Base-by-base conservation (phyloP, 768 basidiomycete genomes). In the Hebeloma cylindrosporum region DNA sequence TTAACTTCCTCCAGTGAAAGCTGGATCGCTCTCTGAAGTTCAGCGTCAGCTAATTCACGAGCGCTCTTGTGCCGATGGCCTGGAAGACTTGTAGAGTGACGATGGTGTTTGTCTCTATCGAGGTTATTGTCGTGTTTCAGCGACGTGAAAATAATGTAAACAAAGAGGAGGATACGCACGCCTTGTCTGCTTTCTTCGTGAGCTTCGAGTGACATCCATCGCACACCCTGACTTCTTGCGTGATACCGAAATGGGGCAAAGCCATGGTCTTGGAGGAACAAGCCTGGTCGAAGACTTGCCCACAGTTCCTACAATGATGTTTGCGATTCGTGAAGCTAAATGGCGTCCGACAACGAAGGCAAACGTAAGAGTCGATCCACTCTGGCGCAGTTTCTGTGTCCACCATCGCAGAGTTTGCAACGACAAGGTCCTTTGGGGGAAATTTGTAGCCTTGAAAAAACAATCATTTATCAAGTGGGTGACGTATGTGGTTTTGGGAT, bases 241-340 rank as follows among this genome's bases (percentile, higher is more conserved):
- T 74, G 53, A 99, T 93, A 8, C 96, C 96, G 57, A 91, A 95
- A 61, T 93, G 89, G 3, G 96, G 95, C 17, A 98, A 74, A 0
- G 91, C 72, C 65, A 91, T 80, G 2, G 76, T 70, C 65, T 92
- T 88, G 25, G 88, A 84, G 0, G 92, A 94, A 63, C 96, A 99
- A 30, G 81, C 76, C 43, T 94, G 92, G 66, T 97, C 95, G 60
- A 96, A 98, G 10, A 98, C 93, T 61, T 87, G 85, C 6, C 96
- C 96, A 66, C 96, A 99, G 63, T 97, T 97, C 10, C 96, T 82
- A 62, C 96, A 99, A 59, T 99, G 96, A 58, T 99, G 96, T 62
- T 97, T 97, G 39, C 96, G 80, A 61, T 98, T 98, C 22, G 93
- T 96, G 62, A 97, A 93, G 0, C 84, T 80, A 65, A 99, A 99